Evolutionary conservation across 805 yeast genomes (phyloP).

Genomic region (Zygotorulaspora danielsina): DNA sequence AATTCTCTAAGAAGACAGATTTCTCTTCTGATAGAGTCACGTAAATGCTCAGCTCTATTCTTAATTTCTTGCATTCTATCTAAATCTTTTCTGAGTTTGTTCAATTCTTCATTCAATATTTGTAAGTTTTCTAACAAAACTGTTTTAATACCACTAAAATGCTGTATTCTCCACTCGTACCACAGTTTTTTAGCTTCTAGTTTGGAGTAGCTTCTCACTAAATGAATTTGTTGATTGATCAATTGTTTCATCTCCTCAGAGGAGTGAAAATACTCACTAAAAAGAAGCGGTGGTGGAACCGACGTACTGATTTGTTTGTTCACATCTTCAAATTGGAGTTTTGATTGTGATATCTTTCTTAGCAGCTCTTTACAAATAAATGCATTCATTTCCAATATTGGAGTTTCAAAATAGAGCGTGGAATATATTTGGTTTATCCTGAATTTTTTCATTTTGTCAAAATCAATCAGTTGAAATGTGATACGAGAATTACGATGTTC

Average conservation of each 20-base stretch:
- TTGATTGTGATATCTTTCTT: slow-evolving; percentile 49
- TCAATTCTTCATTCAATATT: slow-evolving; percentile 25
- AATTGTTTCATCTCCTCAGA: slow-evolving; percentile 37
- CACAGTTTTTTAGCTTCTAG: slow-evolving; percentile 52
- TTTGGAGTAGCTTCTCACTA: slow-evolving; percentile 48
- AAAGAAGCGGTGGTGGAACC: slow-evolving; percentile 51
- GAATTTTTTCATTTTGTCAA: slow-evolving; percentile 5
- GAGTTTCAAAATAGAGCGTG: slow-evolving; percentile 27
- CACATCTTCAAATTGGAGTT: slow-evolving; percentile 43
- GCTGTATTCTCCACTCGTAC: slow-evolving; percentile 59
- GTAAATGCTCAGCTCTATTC: slow-evolving; percentile 14
- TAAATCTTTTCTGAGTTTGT: slow-evolving; percentile 17
- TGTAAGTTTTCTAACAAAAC: slow-evolving; percentile 30
- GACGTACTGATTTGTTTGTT: slow-evolving; percentile 44
- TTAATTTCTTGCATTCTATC: slow-evolving; percentile 12
- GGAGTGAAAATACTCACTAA: slow-evolving; percentile 46
- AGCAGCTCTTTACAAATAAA: slow-evolving; percentile 52
- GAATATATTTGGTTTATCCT: slow-evolving; percentile 16
- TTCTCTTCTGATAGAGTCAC: slow-evolving; percentile 21
- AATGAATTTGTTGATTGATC: slow-evolving; percentile 46
- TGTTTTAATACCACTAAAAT: slow-evolving; percentile 43
- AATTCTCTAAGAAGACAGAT: slow-evolving; percentile 19
- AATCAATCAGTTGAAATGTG: slow-evolving; percentile 7
- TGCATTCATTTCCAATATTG: slow-evolving; percentile 43
- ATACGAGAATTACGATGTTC: slow-evolving; percentile 10